Base-by-base conservation (phyloP, 2,329 filamentous ascomycete genomes). In the Ophiostoma australiae region DNA sequence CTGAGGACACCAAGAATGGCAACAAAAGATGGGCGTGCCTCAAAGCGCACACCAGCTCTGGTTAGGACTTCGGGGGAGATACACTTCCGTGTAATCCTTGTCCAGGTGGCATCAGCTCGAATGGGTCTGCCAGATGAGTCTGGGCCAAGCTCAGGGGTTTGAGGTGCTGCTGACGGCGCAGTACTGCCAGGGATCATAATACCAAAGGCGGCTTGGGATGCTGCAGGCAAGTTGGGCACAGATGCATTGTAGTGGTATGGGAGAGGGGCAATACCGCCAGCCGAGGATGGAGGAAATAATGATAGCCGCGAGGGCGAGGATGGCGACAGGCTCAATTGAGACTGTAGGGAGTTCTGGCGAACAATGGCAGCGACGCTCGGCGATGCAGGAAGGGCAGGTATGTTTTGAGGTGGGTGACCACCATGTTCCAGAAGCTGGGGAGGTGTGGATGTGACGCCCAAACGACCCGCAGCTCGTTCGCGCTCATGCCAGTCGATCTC, bases 11-110 rank as follows among this genome's bases (percentile, higher is more conserved):
- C 88, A 0, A 90, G 81, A 4, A 90, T 78, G 15, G 87, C 87
- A 2, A 89, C 86, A 72, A 86, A 89, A 1, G 85, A 82, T 0
- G 86, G 86, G 1, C 85, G 82, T 11, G 87, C 87, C 76, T 89
- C 87, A 74, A 87, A 89, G 11, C 87, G 83, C 31, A 87, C 81
- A 15, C 85, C 83, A 4, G 86, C 85, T 61, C 82, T 80, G 55
- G 83, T 81, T 3, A 89, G 80, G 0, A 88, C 85, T 73, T 87
- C 86, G 5, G 84, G 83, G n/a, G 86, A 88, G 10, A 89, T 82
- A 0, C 87, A 80, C 1, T 79, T 80, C 15, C 87, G 82, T 70
- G 80, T 82, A 44, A 89, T 86, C 71, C 82, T 84, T 4, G 87
- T 89, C 87, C 87, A 89, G 68, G 83, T 82, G 1, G 86, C 87